These are phyloP conservation scores for Backusella tarrabulga DNA, from an alignment of 192 early-diverging fungal genomes.

Conservation along the genomic window DNA sequence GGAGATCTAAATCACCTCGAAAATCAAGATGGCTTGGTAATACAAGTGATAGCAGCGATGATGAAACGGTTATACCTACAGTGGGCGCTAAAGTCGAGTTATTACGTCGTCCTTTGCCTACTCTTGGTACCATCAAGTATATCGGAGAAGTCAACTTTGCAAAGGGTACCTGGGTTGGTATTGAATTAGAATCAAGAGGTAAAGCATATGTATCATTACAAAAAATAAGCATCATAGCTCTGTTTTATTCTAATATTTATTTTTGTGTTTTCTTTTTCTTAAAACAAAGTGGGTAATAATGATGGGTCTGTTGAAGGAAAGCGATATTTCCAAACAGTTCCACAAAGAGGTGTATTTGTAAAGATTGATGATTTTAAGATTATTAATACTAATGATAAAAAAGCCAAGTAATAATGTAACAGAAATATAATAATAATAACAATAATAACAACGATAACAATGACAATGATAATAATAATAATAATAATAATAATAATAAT, in stretches of 20 bases:
- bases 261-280: not conserved
- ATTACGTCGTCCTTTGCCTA: slow-evolving; percentile 32
- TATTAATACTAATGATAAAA: not conserved
- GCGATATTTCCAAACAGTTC: slow-evolving; percentile 28
- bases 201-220: slow-evolving; percentile 13
- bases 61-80: slow-evolving; percentile 17
- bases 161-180: slow-evolving; percentile 32
- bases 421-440: not conserved
- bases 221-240: not conserved
- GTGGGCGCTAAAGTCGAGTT: slow-evolving; percentile 27
- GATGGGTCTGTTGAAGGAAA: slow-evolving; percentile 29
- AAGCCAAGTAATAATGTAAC: not conserved
- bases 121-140: slow-evolving; percentile 28
- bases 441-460: not conserved
- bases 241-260: not conserved
- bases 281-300: slow-evolving; percentile 24
- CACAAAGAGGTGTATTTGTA: slow-evolving; percentile 31
- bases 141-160: slow-evolving; percentile 25
- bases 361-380: slow-evolving; percentile 23
- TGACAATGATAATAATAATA: not conserved
- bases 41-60: slow-evolving; percentile 28
- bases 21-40: slow-evolving; percentile 24
- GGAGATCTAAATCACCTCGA: slow-evolving; percentile 14
- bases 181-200: slow-evolving; percentile 36
- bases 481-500: not conserved